Conservation (phyloP, 441 rosid species). For the Aleurites moluccanus region DNA sequence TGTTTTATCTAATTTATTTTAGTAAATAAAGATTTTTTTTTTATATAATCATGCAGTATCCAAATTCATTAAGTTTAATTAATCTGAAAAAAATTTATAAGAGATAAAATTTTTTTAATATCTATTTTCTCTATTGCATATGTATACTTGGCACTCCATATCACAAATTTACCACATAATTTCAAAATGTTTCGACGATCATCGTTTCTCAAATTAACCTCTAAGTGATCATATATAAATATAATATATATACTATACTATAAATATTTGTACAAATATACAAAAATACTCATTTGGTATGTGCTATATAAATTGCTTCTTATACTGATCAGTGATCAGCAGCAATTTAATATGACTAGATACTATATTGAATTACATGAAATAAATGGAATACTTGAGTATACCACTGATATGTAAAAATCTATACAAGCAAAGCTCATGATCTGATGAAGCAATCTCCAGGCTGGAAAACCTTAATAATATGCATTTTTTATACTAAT, state of each 20-base stretch:
- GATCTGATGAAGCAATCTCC: constrained; percentile 11
- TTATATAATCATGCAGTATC: no score
- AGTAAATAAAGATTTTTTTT: no score
- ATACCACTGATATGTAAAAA: background rate
- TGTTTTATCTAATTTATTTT: no score
- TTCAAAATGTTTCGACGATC: no score
- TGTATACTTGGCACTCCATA: no score
- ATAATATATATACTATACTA: background rate
- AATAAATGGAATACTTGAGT: background rate
- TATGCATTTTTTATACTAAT: background rate
- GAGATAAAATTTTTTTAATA: no score
- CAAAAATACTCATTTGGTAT: background rate
- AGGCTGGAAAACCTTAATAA: constrained; percentile 8
- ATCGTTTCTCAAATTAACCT: background rate
- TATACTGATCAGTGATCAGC: background rate
- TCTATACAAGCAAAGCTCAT: background rate
- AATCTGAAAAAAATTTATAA: no score
- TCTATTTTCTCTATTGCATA: no score
- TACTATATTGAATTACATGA: background rate
- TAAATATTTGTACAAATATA: background rate
- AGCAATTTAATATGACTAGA: background rate
- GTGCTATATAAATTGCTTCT: background rate
- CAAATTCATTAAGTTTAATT: no score
- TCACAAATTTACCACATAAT: no score
- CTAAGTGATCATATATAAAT: background rate